Conservation (phyloP, 805 yeast genomes). For the Ogataea methanolica region DNA sequence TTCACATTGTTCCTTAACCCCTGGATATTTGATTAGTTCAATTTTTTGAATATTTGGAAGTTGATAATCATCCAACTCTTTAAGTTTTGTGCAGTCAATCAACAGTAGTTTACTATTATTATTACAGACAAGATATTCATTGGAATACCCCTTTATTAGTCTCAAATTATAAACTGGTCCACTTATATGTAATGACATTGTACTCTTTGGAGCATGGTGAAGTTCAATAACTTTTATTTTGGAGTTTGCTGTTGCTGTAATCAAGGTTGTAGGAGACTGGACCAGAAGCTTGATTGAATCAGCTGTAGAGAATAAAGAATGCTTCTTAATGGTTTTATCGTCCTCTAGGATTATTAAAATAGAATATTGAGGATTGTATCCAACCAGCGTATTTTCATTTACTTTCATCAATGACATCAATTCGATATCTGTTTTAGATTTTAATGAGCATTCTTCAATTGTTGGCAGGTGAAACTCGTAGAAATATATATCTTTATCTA, state of each 20-base stretch:
- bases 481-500: too few relatives aligned
- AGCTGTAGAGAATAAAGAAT: background rate
- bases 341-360: background rate
- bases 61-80: too few relatives aligned
- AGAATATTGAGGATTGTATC: background rate
- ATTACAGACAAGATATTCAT: background rate
- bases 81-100: background rate
- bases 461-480: too few relatives aligned
- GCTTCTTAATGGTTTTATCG: background rate
- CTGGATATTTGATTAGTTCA: too few relatives aligned
- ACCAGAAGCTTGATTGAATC: background rate
- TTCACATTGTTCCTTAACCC: too few relatives aligned
- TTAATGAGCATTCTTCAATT: too few relatives aligned
- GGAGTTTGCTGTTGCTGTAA: background rate
- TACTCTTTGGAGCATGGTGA: too few relatives aligned
- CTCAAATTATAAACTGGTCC: background rate
- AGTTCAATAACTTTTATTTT: background rate
- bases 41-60: too few relatives aligned
- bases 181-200: background rate
- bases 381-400: background rate
- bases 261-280: background rate
- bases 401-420: too few relatives aligned
- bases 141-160: background rate
- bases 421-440: too few relatives aligned
- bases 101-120: background rate